These are phyloP conservation scores for Aschersonia sp. DNA, from an alignment of 2,329 filamentous ascomycete genomes.

Conservation along the genomic window DNA sequence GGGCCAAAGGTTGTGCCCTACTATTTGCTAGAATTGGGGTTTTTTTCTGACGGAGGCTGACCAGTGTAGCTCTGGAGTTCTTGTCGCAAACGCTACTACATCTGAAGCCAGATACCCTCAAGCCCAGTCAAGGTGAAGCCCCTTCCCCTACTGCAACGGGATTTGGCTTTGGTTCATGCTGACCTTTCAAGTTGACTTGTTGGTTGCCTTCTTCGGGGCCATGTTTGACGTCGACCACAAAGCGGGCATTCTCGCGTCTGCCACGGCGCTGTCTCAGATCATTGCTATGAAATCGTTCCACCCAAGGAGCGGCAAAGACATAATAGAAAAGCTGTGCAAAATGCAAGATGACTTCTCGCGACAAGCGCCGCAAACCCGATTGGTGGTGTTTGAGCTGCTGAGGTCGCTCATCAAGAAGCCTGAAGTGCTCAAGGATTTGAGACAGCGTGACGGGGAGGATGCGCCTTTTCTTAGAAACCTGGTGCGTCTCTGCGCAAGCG, in stretches of 20 bases:
- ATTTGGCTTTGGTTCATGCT: not conserved
- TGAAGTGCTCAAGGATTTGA: conserved; percentile 26
- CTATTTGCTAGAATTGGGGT: not conserved
- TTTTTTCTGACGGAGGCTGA: not conserved
- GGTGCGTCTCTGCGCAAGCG: conserved; percentile 34
- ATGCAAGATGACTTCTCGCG: conserved; percentile 42
- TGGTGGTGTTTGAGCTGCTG: conserved; percentile 36
- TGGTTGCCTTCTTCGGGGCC: conserved; percentile 39
- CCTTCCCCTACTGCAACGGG: not conserved
- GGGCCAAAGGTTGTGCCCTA: conserved; percentile 29
- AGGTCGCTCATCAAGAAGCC: conserved; percentile 26
- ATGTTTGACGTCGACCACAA: conserved; percentile 46
- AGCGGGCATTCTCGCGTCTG: conserved; percentile 39
- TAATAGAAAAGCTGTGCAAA: conserved; percentile 32
- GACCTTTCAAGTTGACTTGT: conserved; percentile 22
- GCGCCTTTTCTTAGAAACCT: conserved; percentile 33
- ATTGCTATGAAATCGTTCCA: conserved; percentile 35
- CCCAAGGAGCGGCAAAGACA: conserved; percentile 28
- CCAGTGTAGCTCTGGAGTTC: conserved; percentile 34
- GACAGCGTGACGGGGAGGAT: conserved; percentile 25
- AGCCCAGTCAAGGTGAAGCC: conserved; percentile 31
- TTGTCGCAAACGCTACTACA: conserved; percentile 36
- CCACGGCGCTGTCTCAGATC: conserved; percentile 35
- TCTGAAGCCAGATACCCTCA: conserved; percentile 30
- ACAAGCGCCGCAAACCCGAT: conserved; percentile 34